A percentile compares a stretch with the other conserved stretches of the same genome.
phyloP scores from a whole-genome alignment of 768 basidiomycete genomes.

The Pleurotus salmoneostramineus region DNA sequence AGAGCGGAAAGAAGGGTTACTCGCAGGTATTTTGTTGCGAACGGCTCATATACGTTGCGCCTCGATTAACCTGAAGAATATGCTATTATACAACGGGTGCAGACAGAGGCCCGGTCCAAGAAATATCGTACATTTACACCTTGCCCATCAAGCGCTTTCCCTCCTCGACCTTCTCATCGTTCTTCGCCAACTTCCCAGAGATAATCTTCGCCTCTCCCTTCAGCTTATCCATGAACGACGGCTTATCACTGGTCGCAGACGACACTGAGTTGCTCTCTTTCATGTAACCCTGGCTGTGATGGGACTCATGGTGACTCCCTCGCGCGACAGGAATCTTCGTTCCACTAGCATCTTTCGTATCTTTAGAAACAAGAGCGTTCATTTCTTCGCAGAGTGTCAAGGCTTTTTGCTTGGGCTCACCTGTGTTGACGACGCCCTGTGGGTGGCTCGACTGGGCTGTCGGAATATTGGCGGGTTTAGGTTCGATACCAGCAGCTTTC shows the following conservation, averaged over 20 bases:
- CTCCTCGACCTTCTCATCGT: slow-evolving; percentile 32
- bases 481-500: neutral
- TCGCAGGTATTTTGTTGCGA: too few relatives aligned
- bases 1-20: too few relatives aligned
- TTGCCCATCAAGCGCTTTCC: slow-evolving; percentile 26
- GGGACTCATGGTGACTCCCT: neutral
- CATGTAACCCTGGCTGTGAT: neutral
- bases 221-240: slow-evolving; percentile 29
- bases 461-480: neutral
- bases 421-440: neutral
- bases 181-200: slow-evolving; percentile 29
- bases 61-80: too few relatives aligned
- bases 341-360: neutral
- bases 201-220: slow-evolving; percentile 37
- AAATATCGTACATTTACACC: neutral
- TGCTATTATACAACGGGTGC: too few relatives aligned
- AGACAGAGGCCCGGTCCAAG: neutral
- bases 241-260: slow-evolving; percentile 14
- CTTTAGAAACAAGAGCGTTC: neutral
- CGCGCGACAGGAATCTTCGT: neutral
- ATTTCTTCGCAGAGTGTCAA: slow-evolving; percentile 4
- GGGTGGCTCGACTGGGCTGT: neutral
- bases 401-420: neutral
- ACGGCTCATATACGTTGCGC: too few relatives aligned
- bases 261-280: neutral